phyloP scores from a whole-genome alignment of 108 stramenopile species.

The Cyclotella cryptica region DNA sequence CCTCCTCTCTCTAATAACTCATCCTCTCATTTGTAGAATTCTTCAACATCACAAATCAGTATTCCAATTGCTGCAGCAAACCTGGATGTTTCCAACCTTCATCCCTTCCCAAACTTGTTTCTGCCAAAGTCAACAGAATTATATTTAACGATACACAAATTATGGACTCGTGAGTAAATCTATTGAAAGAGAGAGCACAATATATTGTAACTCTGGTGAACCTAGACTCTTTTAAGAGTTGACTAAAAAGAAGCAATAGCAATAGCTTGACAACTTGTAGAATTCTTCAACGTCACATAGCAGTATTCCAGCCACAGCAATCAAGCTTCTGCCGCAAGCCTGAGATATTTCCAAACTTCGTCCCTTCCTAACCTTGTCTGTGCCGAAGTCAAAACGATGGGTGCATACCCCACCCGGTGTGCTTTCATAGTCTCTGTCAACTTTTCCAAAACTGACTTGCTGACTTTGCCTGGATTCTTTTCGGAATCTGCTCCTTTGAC shows the following conservation, averaged over 20 bases:
- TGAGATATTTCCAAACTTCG: slow-evolving; percentile 85
- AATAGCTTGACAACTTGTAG: too few species aligned
- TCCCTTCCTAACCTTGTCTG: slow-evolving; percentile 88
- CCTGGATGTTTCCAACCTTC: too few species aligned
- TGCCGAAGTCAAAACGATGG: slow-evolving; percentile 80
- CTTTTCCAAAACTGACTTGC: slow-evolving; percentile 59
- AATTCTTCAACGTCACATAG: too few species aligned
- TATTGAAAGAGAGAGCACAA: neutral
- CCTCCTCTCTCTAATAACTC: too few species aligned
- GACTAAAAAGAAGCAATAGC: neutral
- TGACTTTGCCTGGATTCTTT: slow-evolving; percentile 79
- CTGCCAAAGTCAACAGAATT: too few species aligned
- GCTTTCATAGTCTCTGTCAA: slow-evolving; percentile 74
- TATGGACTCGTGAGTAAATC: too few species aligned
- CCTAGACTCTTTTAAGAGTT: neutral
- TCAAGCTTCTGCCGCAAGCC: slow-evolving; percentile 48
- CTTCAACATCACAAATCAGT: too few species aligned
- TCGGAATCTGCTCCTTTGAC: slow-evolving; percentile 66
- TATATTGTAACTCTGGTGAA: neutral
- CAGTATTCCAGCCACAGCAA: neutral
- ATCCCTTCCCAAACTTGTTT: too few species aligned
- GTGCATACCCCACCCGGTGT: slow-evolving; percentile 71
- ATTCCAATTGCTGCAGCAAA: too few species aligned
- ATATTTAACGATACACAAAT: too few species aligned
- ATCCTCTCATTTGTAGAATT: too few species aligned